Evolutionary conservation across 345 rosid genomes (phyloP), one percentile per base, ranked within the genome.

Genomic region (Boechera divaricarpa): DNA sequence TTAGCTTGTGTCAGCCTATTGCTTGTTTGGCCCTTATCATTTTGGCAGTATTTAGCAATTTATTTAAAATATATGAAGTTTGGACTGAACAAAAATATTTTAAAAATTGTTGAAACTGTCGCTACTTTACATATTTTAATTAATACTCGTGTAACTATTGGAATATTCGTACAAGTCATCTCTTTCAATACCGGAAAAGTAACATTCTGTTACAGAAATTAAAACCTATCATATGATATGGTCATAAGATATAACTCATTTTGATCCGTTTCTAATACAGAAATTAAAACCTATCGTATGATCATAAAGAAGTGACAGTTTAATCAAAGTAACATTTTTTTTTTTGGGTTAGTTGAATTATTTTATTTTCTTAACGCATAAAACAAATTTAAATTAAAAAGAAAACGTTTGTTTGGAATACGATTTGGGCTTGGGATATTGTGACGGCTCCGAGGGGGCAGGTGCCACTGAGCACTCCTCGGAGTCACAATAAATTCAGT

Each of bases 401-500:
- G 3, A 57, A 47, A 11, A 49, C 21, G 21, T 21, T 15, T 42
- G 24, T 31, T 16, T 60, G n/a, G n/a, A 31, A 41, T 16, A 41
- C 44, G 1, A 10, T 41, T 41, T 68, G 35, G 13, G 48, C 62
- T 15, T 54, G 44, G 16, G 65, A 70, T 55, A 70, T 45, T 38
- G 54, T 48, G 58, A 70, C 12, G 72, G 48, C 35, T 7, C 3
- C 12, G 18, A 73, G 26, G 69, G 11, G 35, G 32, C 63, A 69
- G 29, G 63, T 51, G 21, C 56, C 56, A 69, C 47, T 29, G 26
- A 33, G 70, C 42, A 53, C 15, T 62, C 70, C 58, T 61, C 42
- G 80, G 47, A 70, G 59, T 56, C 67, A 0, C 79, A 63, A 64
- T 58, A 71, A 70, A 36, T 24, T 54, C 16, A 32, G 67, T 48